Base-by-base conservation (phyloP, 345 rosid genomes). In the Eucalyptus tenuipes region DNA sequence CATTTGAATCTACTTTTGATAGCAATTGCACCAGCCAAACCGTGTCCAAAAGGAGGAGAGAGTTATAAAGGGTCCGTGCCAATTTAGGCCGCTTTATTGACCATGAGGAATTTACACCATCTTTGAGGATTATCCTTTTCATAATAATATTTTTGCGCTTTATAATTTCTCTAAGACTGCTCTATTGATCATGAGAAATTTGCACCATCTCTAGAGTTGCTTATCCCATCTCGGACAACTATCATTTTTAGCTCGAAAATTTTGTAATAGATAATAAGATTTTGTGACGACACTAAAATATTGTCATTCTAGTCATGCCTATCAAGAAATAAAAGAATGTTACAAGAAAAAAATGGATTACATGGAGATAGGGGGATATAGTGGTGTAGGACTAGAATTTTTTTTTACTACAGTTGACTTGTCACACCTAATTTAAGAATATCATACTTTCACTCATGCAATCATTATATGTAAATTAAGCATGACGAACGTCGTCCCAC, bases 381-480 rank as follows among this genome's bases (percentile, higher is more conserved):
- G 15, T 10, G 45, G 27, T 18, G 5, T 20, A 20, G 27, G 25
- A 10, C 14, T 20, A 37, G 45, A 42, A 37, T 22, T 2, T 37
- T 20, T 37, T 37, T 22, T 37, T 75, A 11, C 14, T 75, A 37
- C 1, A 37, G 3, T 37, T 22, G 8, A 18, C 3, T 37, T 37
- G 8, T 71, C 44, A 24, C 4, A 0, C 13, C 27, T 37, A 3
- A 33, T 10, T 18, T 0, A 18, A 24, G 45, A 17, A 22, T 71
- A 68, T 17, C 6, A 17, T 33, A 1, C 80, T 40, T 8, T 68
- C 24, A 4, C 8, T 71, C 45, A 37, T 37, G 15, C 45, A 18
- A 37, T 37, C 15, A 71, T 37, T 20, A 6, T 10, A 37, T 10
- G 4, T 71, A 71, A 71, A 33, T 71, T 17, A 10, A 37, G 22